These are phyloP conservation scores for Lactarius pseudohatsudake DNA, from an alignment of 768 basidiomycete species.

Conservation along the genomic window DNA sequence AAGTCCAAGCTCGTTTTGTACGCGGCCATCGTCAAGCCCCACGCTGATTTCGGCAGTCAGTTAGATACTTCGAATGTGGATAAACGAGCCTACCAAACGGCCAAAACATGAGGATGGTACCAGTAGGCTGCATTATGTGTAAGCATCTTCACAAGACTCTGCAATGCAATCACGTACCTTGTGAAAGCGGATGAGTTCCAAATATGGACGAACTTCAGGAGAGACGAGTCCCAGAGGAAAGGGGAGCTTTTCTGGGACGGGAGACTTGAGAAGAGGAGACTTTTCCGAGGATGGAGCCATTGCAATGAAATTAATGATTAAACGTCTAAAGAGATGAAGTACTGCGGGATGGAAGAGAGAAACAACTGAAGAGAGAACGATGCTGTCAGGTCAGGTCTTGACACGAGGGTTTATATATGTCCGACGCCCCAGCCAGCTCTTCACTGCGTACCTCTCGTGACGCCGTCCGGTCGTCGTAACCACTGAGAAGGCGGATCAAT, in stretches of 20 bases:
- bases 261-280: slow-evolving; percentile 17
- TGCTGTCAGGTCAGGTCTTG: background rate
- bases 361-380: background rate
- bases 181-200: slow-evolving; percentile 29
- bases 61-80: background rate
- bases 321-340: slow-evolving; percentile 6
- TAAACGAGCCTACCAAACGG: slow-evolving; percentile 17
- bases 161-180: slow-evolving; percentile 7
- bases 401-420: slow-evolving; percentile 10
- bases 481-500: slow-evolving; percentile 7
- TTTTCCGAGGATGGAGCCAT: slow-evolving; percentile 19
- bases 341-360: background rate
- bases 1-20: slow-evolving; percentile 22
- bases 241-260: slow-evolving; percentile 24
- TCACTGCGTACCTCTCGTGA: background rate
- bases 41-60: slow-evolving; percentile 20
- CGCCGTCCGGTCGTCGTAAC: background rate
- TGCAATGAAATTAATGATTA: background rate
- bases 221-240: slow-evolving; percentile 29
- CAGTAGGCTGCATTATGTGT: slow-evolving; percentile 19
- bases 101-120: slow-evolving; percentile 27
- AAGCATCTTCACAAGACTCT: background rate
- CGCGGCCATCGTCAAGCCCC: slow-evolving; percentile 31
- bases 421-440: background rate
- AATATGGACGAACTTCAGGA: slow-evolving; percentile 26